These are phyloP conservation scores for Debaryomyces sp. DNA, from an alignment of 1,139 yeast genomes.

Conservation along the genomic window DNA sequence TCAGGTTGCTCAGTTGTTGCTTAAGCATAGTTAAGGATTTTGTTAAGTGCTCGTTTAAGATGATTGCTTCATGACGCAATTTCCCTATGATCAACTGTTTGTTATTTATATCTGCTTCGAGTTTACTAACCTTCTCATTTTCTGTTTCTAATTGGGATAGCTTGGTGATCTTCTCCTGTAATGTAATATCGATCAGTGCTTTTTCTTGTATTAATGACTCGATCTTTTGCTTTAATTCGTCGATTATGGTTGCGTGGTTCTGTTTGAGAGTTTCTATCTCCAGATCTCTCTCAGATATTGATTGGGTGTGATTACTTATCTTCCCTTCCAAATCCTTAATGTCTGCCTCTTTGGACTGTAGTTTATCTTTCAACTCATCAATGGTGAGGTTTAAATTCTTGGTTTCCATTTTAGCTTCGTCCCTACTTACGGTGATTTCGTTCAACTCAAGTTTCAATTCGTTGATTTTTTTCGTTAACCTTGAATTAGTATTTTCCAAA, in stretches of 20 bases:
- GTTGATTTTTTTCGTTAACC: constrained; percentile 35
- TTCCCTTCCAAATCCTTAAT: constrained; percentile 27
- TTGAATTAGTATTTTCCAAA: constrained; percentile 40
- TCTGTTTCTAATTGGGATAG: constrained; percentile 17
- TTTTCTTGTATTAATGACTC: constrained; percentile 13
- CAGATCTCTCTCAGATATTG: constrained; percentile 2
- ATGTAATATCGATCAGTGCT: constrained; percentile 4
- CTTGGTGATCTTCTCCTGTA: constrained; percentile 8
- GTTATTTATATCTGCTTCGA: constrained; percentile 53
- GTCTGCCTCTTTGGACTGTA: constrained; percentile 27
- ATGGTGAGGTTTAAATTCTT: constrained; percentile 44
- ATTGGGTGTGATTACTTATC: constrained; percentile 17
- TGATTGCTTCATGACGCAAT: constrained; percentile 93
- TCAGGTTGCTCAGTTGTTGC: constrained; percentile 65
- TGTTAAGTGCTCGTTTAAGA: constrained; percentile 88
- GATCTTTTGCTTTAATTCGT: constrained; percentile 12
- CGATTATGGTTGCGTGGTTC: constrained; percentile 13
- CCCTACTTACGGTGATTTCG: constrained; percentile 49
- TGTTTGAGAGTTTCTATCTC: constrained; percentile 12
- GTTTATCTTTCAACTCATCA: constrained; percentile 47
- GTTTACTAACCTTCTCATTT: constrained; percentile 15
- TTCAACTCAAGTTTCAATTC: constrained; percentile 46
- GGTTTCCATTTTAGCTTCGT: constrained; percentile 51
- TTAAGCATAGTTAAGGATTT: constrained; percentile 82
- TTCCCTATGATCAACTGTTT: constrained; percentile 85